Percentiles rank a stretch among this genome's conserved stretches.
Conservation (phyloP, 1,284 basidiomycete species). For the Tylopilus orsonianus region DNA sequence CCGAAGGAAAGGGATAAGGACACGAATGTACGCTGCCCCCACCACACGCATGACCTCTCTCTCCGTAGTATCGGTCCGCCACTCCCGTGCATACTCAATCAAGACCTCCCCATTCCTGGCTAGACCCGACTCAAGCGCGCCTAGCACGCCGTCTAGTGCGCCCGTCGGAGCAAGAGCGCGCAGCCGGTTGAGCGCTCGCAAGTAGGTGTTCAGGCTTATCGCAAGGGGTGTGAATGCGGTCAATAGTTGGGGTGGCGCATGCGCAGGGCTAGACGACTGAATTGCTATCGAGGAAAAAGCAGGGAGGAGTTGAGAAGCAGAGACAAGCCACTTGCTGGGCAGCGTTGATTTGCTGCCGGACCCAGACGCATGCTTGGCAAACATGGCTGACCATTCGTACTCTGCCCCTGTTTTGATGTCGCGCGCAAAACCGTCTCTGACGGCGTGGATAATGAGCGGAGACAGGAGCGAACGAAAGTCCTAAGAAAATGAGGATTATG, state of each 20-base stretch:
- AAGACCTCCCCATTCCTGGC: slow-evolving; percentile 45
- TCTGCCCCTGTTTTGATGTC: slow-evolving; percentile 30
- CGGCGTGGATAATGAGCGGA: slow-evolving; percentile 33
- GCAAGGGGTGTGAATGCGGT: slow-evolving; percentile 80
- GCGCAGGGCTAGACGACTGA: slow-evolving; percentile 35
- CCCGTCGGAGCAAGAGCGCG: slow-evolving; percentile 75
- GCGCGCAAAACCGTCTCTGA: slow-evolving; percentile 30
- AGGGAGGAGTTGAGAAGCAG: slow-evolving; percentile 35
- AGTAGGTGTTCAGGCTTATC: slow-evolving; percentile 70
- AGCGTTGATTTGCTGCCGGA: slow-evolving; percentile 12
- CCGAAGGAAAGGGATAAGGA: slow-evolving; percentile 68
- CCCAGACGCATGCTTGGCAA: slow-evolving; percentile 20
- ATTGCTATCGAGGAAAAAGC: slow-evolving; percentile 31
- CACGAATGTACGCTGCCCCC: slow-evolving; percentile 55
- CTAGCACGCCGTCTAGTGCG: slow-evolving; percentile 46
- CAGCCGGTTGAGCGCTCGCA: slow-evolving; percentile 77
- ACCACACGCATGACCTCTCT: slow-evolving; percentile 47
- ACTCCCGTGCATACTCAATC: slow-evolving; percentile 25
- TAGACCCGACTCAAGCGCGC: slow-evolving; percentile 53
- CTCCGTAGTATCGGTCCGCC: slow-evolving; percentile 27
- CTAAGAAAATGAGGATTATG: slow-evolving; percentile 11
- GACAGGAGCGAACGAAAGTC: slow-evolving; percentile 33
- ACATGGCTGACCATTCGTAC: slow-evolving; percentile 27
- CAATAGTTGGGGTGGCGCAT: slow-evolving; percentile 68
- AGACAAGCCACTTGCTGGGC: slow-evolving; percentile 55